Evolutionary conservation across 2,329 filamentous ascomycete species (phyloP).

Genomic region (Aspergillus glaucus): DNA sequence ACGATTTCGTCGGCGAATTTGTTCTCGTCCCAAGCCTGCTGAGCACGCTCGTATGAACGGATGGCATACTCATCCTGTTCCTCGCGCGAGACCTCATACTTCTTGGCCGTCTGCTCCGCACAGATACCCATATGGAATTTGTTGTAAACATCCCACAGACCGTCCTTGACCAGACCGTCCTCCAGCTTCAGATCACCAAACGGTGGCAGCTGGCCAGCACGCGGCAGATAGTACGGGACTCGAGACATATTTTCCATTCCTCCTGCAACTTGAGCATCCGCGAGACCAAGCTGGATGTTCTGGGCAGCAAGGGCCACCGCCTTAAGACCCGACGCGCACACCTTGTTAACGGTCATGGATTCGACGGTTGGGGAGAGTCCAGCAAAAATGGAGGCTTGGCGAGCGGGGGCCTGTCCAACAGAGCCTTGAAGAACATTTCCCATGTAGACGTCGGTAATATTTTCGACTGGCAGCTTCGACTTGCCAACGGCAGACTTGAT

Average conservation of each 20-base stretch:
- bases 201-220: constrained; percentile 71
- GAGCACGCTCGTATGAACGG: constrained; percentile 78
- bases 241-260: constrained; percentile 98
- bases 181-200: constrained; percentile 85
- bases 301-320: constrained; percentile 85
- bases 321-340: constrained; percentile 92
- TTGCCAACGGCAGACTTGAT: constrained; percentile 88
- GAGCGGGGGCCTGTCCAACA: constrained; percentile 82
- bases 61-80: constrained; percentile 90
- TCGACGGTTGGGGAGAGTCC: constrained; percentile 76
- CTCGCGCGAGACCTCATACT: constrained; percentile 70
- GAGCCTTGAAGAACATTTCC: constrained; percentile 84
- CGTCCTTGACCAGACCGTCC: constrained; percentile 90
- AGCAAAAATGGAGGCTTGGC: constrained; percentile 84
- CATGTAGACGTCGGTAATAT: constrained; percentile 93
- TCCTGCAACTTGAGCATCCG: constrained; percentile 83
- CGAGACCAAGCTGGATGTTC: constrained; percentile 85
- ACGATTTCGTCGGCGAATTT: constrained; percentile 86
- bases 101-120: constrained; percentile 90
- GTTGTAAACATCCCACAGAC: constrained; percentile 92
- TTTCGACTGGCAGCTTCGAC: constrained; percentile 71
- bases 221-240: constrained; percentile 82
- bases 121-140: constrained; percentile 98
- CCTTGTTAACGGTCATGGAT: constrained; percentile 93
- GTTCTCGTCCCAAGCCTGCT: constrained; percentile 77